Evolutionary conservation across 306 rosid species (phyloP).

Genomic region (Vicia faba): DNA sequence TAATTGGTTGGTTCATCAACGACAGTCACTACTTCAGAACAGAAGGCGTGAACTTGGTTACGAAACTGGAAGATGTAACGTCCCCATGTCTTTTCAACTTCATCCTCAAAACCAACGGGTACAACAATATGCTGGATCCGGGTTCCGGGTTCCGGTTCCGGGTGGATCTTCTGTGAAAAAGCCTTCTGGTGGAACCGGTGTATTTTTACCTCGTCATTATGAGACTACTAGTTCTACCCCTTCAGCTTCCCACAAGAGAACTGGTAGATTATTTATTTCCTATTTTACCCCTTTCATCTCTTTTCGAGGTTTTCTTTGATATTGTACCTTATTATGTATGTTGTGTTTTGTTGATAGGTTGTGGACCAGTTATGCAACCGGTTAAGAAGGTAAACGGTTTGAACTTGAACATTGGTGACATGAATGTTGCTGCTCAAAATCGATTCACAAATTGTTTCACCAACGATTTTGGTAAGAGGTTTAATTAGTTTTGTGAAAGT

Average conservation of each 20-base stretch:
- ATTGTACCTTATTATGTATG: neutral
- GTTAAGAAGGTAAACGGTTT: constrained; percentile 56
- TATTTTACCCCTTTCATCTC: neutral
- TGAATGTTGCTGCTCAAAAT: constrained; percentile 28
- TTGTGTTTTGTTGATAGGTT: constrained; percentile 35
- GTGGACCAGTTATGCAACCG: constrained; percentile 50
- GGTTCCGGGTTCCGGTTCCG: constrained; percentile 27
- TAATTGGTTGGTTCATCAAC: constrained; percentile 52
- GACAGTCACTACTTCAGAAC: constrained; percentile 46
- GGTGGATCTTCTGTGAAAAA: constrained; percentile 53
- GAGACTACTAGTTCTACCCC: constrained; percentile 18
- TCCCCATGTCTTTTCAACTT: constrained; percentile 30
- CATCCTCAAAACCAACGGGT: constrained; percentile 38
- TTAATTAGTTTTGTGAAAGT: neutral
- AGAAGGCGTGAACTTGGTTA: constrained; percentile 38
- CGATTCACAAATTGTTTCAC: constrained; percentile 42
- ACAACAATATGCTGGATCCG: constrained; percentile 24
- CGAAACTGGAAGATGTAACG: constrained; percentile 42
- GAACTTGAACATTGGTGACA: constrained; percentile 49
- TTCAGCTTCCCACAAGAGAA: constrained; percentile 53
- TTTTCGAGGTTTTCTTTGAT: too few species aligned
- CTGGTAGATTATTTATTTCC: constrained; percentile 36
- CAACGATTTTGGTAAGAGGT: constrained; percentile 48
- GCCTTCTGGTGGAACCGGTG: constrained; percentile 76
- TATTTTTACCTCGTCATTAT: constrained; percentile 80